A percentile compares a stretch with the other conserved stretches of the same genome.
Evolutionary conservation across 208 protist genomes (phyloP).

Genomic region (Lotmaria passim): DNA sequence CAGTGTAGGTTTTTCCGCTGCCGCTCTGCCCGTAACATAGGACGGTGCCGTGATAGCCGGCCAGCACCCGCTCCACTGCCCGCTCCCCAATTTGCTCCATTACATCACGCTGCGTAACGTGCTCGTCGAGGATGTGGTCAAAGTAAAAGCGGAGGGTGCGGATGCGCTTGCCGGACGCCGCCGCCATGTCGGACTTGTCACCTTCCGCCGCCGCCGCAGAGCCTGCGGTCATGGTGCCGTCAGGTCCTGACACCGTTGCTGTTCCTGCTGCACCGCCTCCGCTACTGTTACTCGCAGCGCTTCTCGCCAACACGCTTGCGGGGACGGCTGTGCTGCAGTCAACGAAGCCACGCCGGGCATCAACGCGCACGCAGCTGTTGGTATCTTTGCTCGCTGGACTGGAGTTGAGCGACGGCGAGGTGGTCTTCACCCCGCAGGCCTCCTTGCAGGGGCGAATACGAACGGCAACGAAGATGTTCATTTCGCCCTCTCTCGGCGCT

Average conservation of each 20-base stretch:
- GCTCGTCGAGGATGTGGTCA: constrained; percentile 71
- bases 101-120: constrained; percentile 60
- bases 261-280: neutral
- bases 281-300: neutral
- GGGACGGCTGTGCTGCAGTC: constrained; percentile 31
- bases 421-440: neutral
- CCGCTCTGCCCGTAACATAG: constrained; percentile 93
- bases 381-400: neutral
- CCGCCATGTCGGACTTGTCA: neutral
- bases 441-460: constrained; percentile 49
- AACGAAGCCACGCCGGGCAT: constrained; percentile 24
- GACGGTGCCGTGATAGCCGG: constrained; percentile 84
- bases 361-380: constrained; percentile 28
- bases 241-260: too few relatives aligned
- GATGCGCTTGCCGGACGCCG: constrained; percentile 8
- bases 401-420: neutral
- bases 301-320: neutral
- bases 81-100: constrained; percentile 62
- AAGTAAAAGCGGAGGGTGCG: constrained; percentile 55
- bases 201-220: neutral
- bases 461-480: constrained; percentile 41
- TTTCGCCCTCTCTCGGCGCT: constrained; percentile 1
- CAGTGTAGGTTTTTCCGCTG: constrained; percentile 91
- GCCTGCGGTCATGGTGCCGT: neutral
- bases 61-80: constrained; percentile 65